Conservation (phyloP, 1,139 yeast species). For the Nematodospora anomalae region DNA sequence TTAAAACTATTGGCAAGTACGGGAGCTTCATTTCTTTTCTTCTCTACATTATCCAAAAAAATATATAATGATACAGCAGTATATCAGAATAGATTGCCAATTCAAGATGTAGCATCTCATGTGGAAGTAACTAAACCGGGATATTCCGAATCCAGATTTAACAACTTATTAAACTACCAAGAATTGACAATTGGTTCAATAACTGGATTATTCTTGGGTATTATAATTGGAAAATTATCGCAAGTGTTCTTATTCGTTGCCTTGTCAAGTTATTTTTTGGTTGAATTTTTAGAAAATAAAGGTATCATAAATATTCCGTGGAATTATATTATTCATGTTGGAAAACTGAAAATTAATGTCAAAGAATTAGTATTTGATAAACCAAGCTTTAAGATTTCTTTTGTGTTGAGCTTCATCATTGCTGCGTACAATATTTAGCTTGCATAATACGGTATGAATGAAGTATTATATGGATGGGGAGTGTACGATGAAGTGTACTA, state of each 20-base stretch:
- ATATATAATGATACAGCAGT: constrained; percentile 15
- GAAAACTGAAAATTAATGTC: constrained; percentile 48
- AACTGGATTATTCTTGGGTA: constrained; percentile 62
- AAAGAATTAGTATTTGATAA: constrained; percentile 57
- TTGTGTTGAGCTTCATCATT: constrained; percentile 56
- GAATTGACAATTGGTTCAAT: constrained; percentile 70
- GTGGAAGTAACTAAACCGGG: constrained; percentile 5
- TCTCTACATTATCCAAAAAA: constrained; percentile 10
- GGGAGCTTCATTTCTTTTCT: constrained; percentile 13
- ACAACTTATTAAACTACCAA: constrained; percentile 53
- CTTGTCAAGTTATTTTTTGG: constrained; percentile 49
- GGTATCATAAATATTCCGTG: constrained; percentile 55
- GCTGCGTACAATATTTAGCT: constrained; percentile 63
- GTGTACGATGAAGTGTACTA: no score
- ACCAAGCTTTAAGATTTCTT: constrained; percentile 65
- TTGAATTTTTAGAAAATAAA: constrained; percentile 61
- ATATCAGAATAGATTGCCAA: constrained; percentile 5
- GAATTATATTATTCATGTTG: constrained; percentile 45
- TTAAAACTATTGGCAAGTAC: constrained; percentile 14
- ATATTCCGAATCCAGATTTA: constrained; percentile 23
- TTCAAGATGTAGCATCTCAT: constrained; percentile 5
- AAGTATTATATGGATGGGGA: neutral
- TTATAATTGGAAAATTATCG: constrained; percentile 64
- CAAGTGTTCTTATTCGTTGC: constrained; percentile 55
- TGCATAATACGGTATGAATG: no score